Percentiles rank a stretch among this genome's conserved stretches.
These are phyloP conservation scores for Globisporangium splendens DNA, from an alignment of 352 stramenopile genomes.

Conservation along the genomic window DNA sequence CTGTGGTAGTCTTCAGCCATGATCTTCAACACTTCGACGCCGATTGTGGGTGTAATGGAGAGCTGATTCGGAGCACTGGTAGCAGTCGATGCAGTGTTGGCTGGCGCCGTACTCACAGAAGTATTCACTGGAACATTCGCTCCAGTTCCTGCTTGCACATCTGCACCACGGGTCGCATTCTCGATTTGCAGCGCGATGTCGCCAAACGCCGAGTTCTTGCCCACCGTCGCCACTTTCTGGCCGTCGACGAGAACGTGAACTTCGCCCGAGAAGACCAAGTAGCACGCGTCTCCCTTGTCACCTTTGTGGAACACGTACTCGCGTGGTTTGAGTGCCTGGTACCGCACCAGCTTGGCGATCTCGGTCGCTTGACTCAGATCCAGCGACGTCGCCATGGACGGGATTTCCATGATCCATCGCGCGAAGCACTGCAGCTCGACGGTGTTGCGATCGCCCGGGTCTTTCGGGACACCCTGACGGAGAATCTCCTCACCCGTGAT, in stretches of 20 bases:
- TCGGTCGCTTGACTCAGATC: constrained; percentile 66
- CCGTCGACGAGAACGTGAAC: constrained; percentile 65
- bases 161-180: constrained; percentile 66
- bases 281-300: constrained; percentile 62
- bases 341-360: constrained; percentile 62
- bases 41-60: constrained; percentile 7
- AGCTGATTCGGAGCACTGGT: neutral
- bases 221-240: constrained; percentile 49
- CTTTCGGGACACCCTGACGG: constrained; percentile 54
- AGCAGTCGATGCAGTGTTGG: constrained; percentile 3
- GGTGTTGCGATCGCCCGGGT: constrained; percentile 60
- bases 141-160: constrained; percentile 36
- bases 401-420: constrained; percentile 74
- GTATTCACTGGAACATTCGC: neutral
- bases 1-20: constrained; percentile 68
- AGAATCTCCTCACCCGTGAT: constrained; percentile 68
- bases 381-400: constrained; percentile 60
- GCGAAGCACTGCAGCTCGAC: constrained; percentile 70
- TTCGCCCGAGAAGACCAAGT: constrained; percentile 57
- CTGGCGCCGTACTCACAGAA: neutral
- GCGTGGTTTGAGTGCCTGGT: constrained; percentile 41
- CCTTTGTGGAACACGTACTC: constrained; percentile 65
- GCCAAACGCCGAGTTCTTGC: constrained; percentile 61
- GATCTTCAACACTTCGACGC: constrained; percentile 64
- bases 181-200: constrained; percentile 70